Percentiles rank a stretch among this genome's conserved stretches.
Evolutionary conservation across 78 protist species (phyloP).

Genomic region (Blattamonas nauphoetae): DNA sequence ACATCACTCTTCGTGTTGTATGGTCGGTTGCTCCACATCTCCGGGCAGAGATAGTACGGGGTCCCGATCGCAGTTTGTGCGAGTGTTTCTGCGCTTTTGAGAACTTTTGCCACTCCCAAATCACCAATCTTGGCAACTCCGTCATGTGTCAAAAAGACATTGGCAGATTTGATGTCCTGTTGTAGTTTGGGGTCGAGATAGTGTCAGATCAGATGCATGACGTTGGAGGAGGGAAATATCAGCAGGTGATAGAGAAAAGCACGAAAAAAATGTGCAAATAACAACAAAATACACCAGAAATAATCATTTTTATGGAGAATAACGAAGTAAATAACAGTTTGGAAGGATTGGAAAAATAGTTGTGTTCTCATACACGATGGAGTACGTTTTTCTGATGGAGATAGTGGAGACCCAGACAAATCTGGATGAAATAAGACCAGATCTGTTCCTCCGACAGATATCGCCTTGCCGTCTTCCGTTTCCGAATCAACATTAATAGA

Average conservation of each 20-base stretch:
- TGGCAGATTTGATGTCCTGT: slow-evolving; percentile 33
- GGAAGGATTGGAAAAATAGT: not conserved
- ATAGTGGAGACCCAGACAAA: slow-evolving; percentile 25
- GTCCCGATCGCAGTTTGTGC: slow-evolving; percentile 40
- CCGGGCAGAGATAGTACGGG: slow-evolving; percentile 67
- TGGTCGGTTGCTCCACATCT: slow-evolving; percentile 41
- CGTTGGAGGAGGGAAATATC: not conserved
- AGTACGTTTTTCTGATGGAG: slow-evolving; percentile 34
- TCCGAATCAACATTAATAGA: not conserved
- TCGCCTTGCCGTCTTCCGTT: not conserved
- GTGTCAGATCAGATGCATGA: not conserved
- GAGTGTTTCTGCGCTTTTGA: not conserved
- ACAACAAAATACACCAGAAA: not conserved
- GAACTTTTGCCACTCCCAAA: slow-evolving; percentile 1
- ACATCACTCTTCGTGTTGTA: slow-evolving; percentile 69
- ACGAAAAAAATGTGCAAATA: not conserved
- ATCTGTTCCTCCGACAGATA: slow-evolving; percentile 30
- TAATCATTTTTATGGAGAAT: too few relatives aligned
- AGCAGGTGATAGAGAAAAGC: not conserved
- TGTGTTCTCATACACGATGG: slow-evolving; percentile 25
- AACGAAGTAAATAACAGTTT: too few relatives aligned
- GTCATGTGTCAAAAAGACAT: slow-evolving; percentile 8
- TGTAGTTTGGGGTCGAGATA: too few relatives aligned
- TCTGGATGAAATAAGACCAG: slow-evolving; percentile 50
- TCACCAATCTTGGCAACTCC: slow-evolving; percentile 27